These are phyloP conservation scores for Naegleria lovaniensis DNA, from an alignment of 208 protist species.

Conservation along the genomic window DNA sequence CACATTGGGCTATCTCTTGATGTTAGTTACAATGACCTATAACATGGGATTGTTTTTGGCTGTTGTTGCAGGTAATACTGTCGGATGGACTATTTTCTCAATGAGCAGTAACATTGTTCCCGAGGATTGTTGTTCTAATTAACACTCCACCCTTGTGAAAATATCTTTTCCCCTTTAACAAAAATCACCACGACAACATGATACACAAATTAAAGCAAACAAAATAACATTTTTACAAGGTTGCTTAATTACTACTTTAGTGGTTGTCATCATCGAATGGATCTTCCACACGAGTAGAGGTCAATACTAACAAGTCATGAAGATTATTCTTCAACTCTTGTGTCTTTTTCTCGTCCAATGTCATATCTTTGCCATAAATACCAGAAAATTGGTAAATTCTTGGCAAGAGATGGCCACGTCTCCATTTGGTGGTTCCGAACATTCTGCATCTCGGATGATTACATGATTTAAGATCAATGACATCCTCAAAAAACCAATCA, in stretches of 20 bases:
- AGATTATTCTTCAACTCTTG: neutral
- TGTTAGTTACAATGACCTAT: neutral
- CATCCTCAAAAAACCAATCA: neutral
- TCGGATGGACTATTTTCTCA: conserved; percentile 8
- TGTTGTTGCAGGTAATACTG: neutral
- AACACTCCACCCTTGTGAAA: neutral
- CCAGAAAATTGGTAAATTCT: neutral
- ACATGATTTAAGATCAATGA: conserved; percentile 3
- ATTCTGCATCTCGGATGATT: neutral
- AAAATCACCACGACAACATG: too few species aligned
- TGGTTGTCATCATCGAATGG: neutral
- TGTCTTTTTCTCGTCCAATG: neutral
- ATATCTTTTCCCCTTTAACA: too few species aligned
- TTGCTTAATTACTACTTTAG: too few species aligned
- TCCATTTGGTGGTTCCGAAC: neutral
- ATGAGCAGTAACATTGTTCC: neutral
- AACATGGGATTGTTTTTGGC: conserved; percentile 10
- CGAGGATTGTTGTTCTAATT: neutral
- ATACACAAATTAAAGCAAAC: too few species aligned
- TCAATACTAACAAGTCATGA: neutral
- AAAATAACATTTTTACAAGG: too few species aligned
- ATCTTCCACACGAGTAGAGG: neutral
- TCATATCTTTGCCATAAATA: neutral
- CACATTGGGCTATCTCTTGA: neutral
- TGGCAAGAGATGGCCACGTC: neutral